phyloP scores from a whole-genome alignment of 768 basidiomycete genomes.

The Arthromyces matolae region DNA sequence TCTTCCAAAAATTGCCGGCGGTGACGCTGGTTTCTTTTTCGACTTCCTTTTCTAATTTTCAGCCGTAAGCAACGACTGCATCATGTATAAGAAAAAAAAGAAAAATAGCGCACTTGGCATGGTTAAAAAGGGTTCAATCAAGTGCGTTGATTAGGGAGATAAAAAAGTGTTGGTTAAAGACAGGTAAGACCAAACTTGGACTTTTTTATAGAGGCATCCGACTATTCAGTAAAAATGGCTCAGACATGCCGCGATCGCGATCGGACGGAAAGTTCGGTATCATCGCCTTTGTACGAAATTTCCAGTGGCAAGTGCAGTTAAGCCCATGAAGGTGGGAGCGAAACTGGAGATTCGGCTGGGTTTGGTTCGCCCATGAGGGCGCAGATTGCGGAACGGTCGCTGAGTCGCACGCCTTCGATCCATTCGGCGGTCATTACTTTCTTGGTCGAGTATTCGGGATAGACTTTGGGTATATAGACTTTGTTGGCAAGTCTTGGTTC shows the following conservation, averaged over 20 bases:
- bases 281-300: too few relatives aligned
- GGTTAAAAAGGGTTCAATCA: background rate
- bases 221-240: background rate
- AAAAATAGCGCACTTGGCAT: background rate
- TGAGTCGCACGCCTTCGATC: conserved; percentile 74
- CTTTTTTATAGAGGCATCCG: background rate
- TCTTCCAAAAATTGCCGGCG: background rate
- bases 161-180: background rate
- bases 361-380: conserved; percentile 53
- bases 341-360: conserved; percentile 11
- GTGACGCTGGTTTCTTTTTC: conserved; percentile 2
- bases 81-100: background rate
- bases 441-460: conserved; percentile 67
- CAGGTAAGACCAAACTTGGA: background rate
- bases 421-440: conserved; percentile 83
- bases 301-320: too few relatives aligned
- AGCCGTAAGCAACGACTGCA: background rate
- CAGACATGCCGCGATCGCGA: background rate
- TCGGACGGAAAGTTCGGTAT: too few relatives aligned
- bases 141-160: background rate
- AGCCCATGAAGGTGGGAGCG: conserved; percentile 23
- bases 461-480: conserved; percentile 78
- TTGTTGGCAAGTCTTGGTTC: conserved; percentile 68
- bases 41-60: conserved; percentile 4
- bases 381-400: conserved; percentile 55